Percentiles rank a stretch among this genome's conserved stretches.
Conservation (phyloP, 805 yeast species). For the Starmerella sirachaensis region DNA sequence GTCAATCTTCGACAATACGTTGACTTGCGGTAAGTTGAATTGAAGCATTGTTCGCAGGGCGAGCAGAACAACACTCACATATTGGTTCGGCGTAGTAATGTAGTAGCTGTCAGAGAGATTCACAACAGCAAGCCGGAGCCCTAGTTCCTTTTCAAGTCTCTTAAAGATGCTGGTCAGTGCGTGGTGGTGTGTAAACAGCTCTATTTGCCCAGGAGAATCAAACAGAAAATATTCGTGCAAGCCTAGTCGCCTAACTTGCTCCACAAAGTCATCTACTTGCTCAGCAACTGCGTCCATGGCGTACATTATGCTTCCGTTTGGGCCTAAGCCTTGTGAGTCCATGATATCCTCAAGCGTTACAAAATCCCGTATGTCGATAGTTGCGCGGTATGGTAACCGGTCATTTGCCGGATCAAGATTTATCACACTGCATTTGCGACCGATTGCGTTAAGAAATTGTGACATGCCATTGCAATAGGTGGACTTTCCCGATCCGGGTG, state of each 20-base stretch:
- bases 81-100: constrained; percentile 77
- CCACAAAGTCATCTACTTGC: constrained; percentile 46
- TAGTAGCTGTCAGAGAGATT: constrained; percentile 74
- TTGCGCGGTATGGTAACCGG: constrained; percentile 53
- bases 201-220: constrained; percentile 89
- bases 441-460: constrained; percentile 88
- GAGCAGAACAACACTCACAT: constrained; percentile 65
- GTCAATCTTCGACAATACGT: constrained; percentile 87
- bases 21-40: constrained; percentile 82
- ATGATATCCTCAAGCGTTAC: constrained; percentile 66
- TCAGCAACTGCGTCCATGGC: constrained; percentile 61
- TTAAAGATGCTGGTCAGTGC: constrained; percentile 60
- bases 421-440: constrained; percentile 71
- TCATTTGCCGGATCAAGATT: constrained; percentile 93
- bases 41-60: constrained; percentile 88
- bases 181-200: constrained; percentile 79
- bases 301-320: constrained; percentile 82
- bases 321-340: constrained; percentile 62
- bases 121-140: constrained; percentile 58
- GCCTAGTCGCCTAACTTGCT: constrained; percentile 45
- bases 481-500: constrained; percentile 96
- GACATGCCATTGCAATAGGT: constrained; percentile 86
- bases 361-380: constrained; percentile 67
- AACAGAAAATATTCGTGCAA: constrained; percentile 55
- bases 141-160: constrained; percentile 48